These are phyloP conservation scores for Botryotinia convoluta DNA, from an alignment of 2,329 filamentous ascomycete species.

Conservation along the genomic window DNA sequence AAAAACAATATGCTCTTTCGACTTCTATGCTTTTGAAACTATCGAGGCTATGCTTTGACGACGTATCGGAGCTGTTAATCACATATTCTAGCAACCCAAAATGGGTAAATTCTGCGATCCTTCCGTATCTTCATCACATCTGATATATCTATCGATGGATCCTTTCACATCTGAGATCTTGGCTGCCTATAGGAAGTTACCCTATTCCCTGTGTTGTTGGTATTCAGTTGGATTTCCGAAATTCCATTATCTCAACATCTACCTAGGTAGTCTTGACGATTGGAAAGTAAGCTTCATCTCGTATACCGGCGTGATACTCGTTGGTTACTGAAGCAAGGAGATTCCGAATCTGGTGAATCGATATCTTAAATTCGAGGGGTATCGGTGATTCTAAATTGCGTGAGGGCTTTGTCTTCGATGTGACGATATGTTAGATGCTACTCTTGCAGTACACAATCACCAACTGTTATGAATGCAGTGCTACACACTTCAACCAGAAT, in stretches of 20 bases:
- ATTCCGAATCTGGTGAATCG: neutral
- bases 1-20: neutral
- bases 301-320: neutral
- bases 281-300: neutral
- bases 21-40: neutral
- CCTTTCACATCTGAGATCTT: neutral
- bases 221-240: neutral
- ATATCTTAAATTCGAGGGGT: neutral
- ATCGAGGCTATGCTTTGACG: neutral
- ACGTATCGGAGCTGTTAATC: neutral
- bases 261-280: neutral
- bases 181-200: constrained; percentile 4
- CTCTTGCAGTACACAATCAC: neutral
- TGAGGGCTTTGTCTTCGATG: neutral
- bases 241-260: neutral
- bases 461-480: neutral
- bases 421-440: neutral
- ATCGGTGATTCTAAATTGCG: neutral
- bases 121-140: neutral
- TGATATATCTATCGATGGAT: neutral
- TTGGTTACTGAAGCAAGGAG: neutral
- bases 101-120: neutral
- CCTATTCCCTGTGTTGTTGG: constrained; percentile 1
- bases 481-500: neutral
- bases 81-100: neutral